Percentiles rank a stretch among this genome's conserved stretches.
Evolutionary conservation across 2,329 filamentous ascomycete genomes (phyloP).

Genomic region (Anthostomella pinea): DNA sequence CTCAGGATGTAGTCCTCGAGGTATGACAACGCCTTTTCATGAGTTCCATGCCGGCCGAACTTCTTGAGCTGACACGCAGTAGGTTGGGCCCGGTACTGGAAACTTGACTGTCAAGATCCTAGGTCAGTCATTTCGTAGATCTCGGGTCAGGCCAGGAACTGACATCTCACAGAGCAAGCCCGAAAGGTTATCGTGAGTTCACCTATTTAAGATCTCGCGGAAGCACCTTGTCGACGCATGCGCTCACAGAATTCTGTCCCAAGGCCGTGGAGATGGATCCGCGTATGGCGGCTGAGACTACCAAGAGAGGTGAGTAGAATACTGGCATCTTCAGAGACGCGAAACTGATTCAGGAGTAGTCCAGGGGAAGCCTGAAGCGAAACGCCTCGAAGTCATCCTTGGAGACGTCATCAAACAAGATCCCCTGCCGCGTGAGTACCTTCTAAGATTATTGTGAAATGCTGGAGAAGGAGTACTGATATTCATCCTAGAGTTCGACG

Average conservation of each 20-base stretch:
- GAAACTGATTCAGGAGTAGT: too few relatives aligned
- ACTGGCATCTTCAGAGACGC: too few relatives aligned
- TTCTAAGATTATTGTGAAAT: too few relatives aligned
- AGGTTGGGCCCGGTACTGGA: slow-evolving; percentile 78
- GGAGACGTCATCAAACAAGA: slow-evolving; percentile 93
- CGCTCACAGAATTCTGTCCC: too few relatives aligned
- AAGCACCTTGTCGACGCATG: too few relatives aligned
- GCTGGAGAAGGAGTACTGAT: too few relatives aligned
- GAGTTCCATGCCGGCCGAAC: neutral
- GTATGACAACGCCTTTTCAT: too few relatives aligned
- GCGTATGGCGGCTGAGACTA: slow-evolving; percentile 92
- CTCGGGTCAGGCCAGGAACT: too few relatives aligned
- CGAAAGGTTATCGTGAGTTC: slow-evolving; percentile 61
- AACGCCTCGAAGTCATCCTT: slow-evolving; percentile 80
- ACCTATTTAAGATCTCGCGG: too few relatives aligned
- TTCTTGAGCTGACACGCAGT: neutral
- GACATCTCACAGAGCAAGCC: too few relatives aligned
- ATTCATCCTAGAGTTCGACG: too few relatives aligned
- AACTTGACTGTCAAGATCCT: slow-evolving; percentile 81
- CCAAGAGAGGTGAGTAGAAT: slow-evolving; percentile 90
- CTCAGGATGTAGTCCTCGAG: slow-evolving; percentile 85
- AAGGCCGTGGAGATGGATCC: slow-evolving; percentile 86
- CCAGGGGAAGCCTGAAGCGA: slow-evolving; percentile 72
- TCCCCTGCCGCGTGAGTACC: slow-evolving; percentile 44
- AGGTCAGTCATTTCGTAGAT: slow-evolving; percentile 3